These are phyloP conservation scores for Neonectria ditissima DNA, from an alignment of 2,329 filamentous ascomycete genomes.

Conservation along the genomic window DNA sequence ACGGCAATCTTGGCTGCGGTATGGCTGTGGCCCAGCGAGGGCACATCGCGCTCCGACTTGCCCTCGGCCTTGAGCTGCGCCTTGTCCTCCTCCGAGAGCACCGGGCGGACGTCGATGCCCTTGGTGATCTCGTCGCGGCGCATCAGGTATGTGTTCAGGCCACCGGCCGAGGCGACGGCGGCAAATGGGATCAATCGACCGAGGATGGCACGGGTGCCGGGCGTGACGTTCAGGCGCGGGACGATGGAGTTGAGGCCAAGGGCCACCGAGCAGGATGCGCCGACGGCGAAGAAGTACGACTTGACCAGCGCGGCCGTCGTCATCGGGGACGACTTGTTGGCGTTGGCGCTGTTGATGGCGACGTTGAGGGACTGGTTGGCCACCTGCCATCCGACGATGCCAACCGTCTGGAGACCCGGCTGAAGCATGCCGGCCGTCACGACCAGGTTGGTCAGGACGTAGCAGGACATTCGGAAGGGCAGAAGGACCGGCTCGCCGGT, in stretches of 20 bases:
- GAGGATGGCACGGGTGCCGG: conserved; percentile 80
- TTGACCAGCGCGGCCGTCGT: conserved; percentile 83
- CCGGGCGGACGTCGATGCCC: conserved; percentile 93
- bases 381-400: conserved; percentile 94
- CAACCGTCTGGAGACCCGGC: conserved; percentile 82
- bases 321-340: conserved; percentile 95
- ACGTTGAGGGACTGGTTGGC: conserved; percentile 98
- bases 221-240: conserved; percentile 83
- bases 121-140: conserved; percentile 92
- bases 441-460: conserved; percentile 91
- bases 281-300: conserved; percentile 92
- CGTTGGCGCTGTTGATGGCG: conserved; percentile 96
- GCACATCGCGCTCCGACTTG: conserved; percentile 72
- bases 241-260: conserved; percentile 92
- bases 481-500: conserved; percentile 92
- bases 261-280: conserved; percentile 93
- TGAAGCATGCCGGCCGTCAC: conserved; percentile 98
- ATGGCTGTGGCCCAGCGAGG: conserved; percentile 85
- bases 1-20: conserved; percentile 91
- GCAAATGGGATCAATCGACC: conserved; percentile 94
- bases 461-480: conserved; percentile 97
- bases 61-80: conserved; percentile 66
- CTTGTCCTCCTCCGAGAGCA: conserved; percentile 78
- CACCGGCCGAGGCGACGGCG: conserved; percentile 90
- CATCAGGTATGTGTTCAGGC: conserved; percentile 97